These are phyloP conservation scores for Pythium oligandrum DNA, from an alignment of 352 stramenopile genomes.

Conservation along the genomic window DNA sequence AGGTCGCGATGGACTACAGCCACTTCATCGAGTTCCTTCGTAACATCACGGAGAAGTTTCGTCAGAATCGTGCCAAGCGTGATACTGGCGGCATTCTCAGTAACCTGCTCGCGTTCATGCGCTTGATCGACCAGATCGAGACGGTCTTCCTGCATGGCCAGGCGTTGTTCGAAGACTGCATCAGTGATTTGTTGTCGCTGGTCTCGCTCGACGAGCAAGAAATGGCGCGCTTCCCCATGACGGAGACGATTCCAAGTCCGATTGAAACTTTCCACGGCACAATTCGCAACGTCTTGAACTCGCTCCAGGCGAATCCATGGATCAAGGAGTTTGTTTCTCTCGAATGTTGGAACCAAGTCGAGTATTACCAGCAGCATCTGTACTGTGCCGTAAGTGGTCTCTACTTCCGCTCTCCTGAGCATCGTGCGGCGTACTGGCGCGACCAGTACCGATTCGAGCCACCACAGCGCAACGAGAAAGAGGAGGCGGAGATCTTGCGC, in stretches of 20 bases:
- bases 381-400: constrained; percentile 75
- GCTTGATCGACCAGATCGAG: constrained; percentile 70
- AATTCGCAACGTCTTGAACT: constrained; percentile 66
- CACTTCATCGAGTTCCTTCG: constrained; percentile 77
- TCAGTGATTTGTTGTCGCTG: constrained; percentile 48
- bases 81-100: constrained; percentile 59
- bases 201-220: constrained; percentile 34
- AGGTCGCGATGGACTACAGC: constrained; percentile 72
- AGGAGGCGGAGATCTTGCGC: constrained; percentile 24
- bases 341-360: constrained; percentile 49
- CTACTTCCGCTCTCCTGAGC: constrained; percentile 49
- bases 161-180: constrained; percentile 50
- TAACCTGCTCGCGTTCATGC: constrained; percentile 55
- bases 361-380: constrained; percentile 49
- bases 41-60: constrained; percentile 59
- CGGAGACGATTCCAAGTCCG: constrained; percentile 56
- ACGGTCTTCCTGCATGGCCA: constrained; percentile 70
- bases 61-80: constrained; percentile 39
- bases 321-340: constrained; percentile 57
- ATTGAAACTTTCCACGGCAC: constrained; percentile 76
- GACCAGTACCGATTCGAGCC: constrained; percentile 63
- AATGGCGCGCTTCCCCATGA: constrained; percentile 40
- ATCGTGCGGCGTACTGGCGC: constrained; percentile 51
- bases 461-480: constrained; percentile 6
- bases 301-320: constrained; percentile 58